Conservation (phyloP, 1,284 basidiomycete genomes). For the Malassezia sympodialis region DNA sequence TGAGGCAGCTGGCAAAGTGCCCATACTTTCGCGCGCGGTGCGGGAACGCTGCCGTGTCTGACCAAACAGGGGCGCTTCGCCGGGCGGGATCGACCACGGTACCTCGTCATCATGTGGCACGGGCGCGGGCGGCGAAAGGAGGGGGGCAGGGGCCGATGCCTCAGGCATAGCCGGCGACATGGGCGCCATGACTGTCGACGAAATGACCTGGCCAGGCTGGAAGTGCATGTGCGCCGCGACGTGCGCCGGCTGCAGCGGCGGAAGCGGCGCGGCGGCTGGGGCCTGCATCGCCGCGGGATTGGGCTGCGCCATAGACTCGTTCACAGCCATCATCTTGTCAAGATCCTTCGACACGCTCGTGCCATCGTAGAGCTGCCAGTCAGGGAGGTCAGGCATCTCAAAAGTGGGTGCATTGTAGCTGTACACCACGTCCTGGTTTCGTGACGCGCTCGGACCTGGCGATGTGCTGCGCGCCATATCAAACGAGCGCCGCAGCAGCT, state of each 20-base stretch:
- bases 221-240: not conserved
- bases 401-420: constrained; percentile 7
- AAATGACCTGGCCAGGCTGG: not conserved
- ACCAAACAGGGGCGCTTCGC: not conserved
- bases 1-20: not conserved
- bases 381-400: constrained; percentile 12
- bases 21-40: not conserved
- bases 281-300: not conserved
- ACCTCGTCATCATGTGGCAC: not conserved
- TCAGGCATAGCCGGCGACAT: not conserved
- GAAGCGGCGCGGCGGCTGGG: not conserved
- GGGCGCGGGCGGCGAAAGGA: not conserved
- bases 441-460: not conserved
- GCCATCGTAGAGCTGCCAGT: constrained; percentile 18
- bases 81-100: not conserved
- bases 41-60: not conserved
- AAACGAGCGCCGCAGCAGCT: constrained; percentile 7
- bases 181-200: not conserved
- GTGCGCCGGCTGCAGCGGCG: not conserved
- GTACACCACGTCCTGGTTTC: constrained; percentile 8
- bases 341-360: constrained; percentile 3
- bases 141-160: not conserved
- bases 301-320: not conserved
- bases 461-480: constrained; percentile 5
- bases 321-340: not conserved